phyloP scores from a whole-genome alignment of 306 rosid species.

The Biancaea sappan region DNA sequence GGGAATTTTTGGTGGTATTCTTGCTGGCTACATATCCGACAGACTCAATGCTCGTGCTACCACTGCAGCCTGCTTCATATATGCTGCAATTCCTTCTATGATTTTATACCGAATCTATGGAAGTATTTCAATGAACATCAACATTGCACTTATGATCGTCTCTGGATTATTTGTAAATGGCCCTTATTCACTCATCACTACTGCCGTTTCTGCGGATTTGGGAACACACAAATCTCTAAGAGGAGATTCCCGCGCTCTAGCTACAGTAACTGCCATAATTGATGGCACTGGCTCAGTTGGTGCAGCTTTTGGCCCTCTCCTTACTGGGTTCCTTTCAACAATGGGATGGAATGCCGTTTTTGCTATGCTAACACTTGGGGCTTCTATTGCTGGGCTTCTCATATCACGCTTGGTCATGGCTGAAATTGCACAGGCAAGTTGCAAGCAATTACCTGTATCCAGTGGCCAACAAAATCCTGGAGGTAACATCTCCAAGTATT shows the following conservation, averaged over 20 bases:
- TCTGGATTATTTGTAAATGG: constrained; percentile 83
- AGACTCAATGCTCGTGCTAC: constrained; percentile 81
- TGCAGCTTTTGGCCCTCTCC: constrained; percentile 88
- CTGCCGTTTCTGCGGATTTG: constrained; percentile 91
- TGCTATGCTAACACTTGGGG: constrained; percentile 61
- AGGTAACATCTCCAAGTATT: constrained; percentile 49
- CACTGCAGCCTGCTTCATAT: constrained; percentile 80
- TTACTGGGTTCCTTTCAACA: constrained; percentile 77
- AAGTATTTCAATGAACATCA: constrained; percentile 49
- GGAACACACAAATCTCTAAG: constrained; percentile 77
- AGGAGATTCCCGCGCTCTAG: constrained; percentile 87
- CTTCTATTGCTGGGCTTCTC: constrained; percentile 70
- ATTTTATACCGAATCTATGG: constrained; percentile 64
- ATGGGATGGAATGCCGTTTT: constrained; percentile 77
- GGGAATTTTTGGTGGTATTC: constrained; percentile 81
- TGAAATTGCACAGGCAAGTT: constrained; percentile 54
- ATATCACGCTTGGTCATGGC: constrained; percentile 59
- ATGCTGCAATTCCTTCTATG: constrained; percentile 74
- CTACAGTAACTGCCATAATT: constrained; percentile 84
- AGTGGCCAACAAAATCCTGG: constrained; percentile 39
- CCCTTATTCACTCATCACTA: constrained; percentile 86
- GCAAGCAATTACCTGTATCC: constrained; percentile 37
- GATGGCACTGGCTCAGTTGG: constrained; percentile 92
- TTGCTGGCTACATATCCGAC: constrained; percentile 85
- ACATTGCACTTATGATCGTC: constrained; percentile 73